Evolutionary conservation across 768 basidiomycete species (phyloP).

Genomic region (Cyclocybe cylindracea): DNA sequence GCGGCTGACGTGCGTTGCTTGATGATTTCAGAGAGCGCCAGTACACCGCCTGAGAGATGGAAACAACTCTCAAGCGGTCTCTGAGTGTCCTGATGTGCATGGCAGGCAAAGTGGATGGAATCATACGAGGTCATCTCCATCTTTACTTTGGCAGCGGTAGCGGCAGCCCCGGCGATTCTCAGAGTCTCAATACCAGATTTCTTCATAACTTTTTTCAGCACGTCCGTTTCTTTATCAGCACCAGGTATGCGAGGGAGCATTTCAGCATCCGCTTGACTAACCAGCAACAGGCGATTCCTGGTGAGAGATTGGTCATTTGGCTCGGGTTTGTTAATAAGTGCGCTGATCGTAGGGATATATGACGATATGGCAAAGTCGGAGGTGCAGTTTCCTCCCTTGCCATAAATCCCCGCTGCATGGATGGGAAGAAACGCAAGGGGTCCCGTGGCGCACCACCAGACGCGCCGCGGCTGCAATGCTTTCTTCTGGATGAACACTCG

Average conservation of each 20-base stretch:
- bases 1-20: constrained; percentile 4
- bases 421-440: constrained; percentile 22
- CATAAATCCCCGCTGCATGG: constrained; percentile 27
- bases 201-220: not conserved
- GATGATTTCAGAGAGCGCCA: constrained; percentile 14
- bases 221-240: constrained; percentile 5
- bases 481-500: too few relatives aligned
- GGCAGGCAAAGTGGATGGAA: constrained; percentile 36
- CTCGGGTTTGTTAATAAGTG: not conserved
- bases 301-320: too few relatives aligned
- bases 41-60: constrained; percentile 15
- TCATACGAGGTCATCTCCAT: constrained; percentile 10
- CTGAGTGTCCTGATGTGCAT: constrained; percentile 24
- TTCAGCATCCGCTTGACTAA: constrained; percentile 8
- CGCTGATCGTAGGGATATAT: constrained; percentile 10
- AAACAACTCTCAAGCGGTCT: constrained; percentile 24
- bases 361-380: constrained; percentile 15
- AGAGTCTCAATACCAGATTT: constrained; percentile 15
- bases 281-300: constrained; percentile 5
- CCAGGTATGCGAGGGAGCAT: constrained; percentile 6
- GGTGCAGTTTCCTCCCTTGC: not conserved
- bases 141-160: constrained; percentile 12
- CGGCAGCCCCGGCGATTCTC: constrained; percentile 12
- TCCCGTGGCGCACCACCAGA: constrained; percentile 24
- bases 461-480: constrained; percentile 1